These are phyloP conservation scores for Entonaema liquescens DNA, from an alignment of 495 filamentous ascomycete genomes.

Conservation along the genomic window DNA sequence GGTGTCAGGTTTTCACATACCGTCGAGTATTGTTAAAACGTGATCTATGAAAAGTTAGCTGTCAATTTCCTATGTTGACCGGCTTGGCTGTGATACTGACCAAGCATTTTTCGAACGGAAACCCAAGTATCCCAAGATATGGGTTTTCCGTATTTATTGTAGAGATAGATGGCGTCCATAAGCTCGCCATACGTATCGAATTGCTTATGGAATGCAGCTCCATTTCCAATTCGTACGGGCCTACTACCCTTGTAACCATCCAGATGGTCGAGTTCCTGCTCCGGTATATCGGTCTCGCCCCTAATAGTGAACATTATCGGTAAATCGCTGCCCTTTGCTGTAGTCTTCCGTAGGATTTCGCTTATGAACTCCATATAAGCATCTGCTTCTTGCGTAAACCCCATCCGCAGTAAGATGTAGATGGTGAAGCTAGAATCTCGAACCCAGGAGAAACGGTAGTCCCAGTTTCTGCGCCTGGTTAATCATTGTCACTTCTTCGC, in stretches of 20 bases:
- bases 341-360: slow-evolving; percentile 65
- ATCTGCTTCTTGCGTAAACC: slow-evolving; percentile 77
- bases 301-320: slow-evolving; percentile 82
- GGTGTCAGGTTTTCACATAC: slow-evolving; percentile 32
- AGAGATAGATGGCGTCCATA: slow-evolving; percentile 77
- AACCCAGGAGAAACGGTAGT: slow-evolving; percentile 80
- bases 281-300: slow-evolving; percentile 75
- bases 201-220: slow-evolving; percentile 75
- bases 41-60: slow-evolving; percentile 49
- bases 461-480: slow-evolving; percentile 68
- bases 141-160: slow-evolving; percentile 80
- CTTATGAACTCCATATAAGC: slow-evolving; percentile 79
- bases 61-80: background rate
- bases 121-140: slow-evolving; percentile 77
- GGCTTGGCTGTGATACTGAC: slow-evolving; percentile 31
- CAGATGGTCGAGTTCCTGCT: slow-evolving; percentile 69
- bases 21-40: slow-evolving; percentile 61
- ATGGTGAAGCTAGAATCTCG: slow-evolving; percentile 78
- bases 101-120: slow-evolving; percentile 65
- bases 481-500: slow-evolving; percentile 4
- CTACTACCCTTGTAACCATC: slow-evolving; percentile 72
- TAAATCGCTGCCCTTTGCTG: slow-evolving; percentile 60
- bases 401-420: slow-evolving; percentile 77
- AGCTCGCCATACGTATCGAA: slow-evolving; percentile 81
- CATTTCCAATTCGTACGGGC: slow-evolving; percentile 79